These are phyloP conservation scores for Coffea eugenioides DNA, from an alignment of 257 asterid species.

Conservation along the genomic window DNA sequence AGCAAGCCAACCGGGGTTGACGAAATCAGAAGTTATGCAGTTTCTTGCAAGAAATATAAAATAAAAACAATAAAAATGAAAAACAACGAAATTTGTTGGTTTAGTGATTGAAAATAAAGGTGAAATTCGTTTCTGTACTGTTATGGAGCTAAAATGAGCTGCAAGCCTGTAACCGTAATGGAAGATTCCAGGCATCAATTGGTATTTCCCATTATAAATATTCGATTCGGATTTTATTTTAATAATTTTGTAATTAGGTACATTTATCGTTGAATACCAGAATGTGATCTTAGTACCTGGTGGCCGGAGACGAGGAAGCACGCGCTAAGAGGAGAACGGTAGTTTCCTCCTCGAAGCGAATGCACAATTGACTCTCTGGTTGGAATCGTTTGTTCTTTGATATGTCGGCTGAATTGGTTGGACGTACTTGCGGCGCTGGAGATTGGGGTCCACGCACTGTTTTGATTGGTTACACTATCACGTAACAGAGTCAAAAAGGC, in stretches of 20 bases:
- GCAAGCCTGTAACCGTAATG: not conserved
- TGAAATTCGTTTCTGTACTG: not conserved
- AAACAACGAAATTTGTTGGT: not conserved
- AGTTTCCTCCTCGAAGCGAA: not conserved
- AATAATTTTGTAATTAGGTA: no score
- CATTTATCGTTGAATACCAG: no score
- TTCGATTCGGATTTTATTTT: no score
- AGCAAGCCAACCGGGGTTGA: constrained; percentile 9
- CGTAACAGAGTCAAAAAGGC: no score
- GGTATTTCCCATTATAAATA: not conserved
- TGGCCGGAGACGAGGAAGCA: not conserved
- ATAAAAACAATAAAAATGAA: not conserved
- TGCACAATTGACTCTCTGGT: no score
- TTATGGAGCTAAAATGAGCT: constrained; percentile 15
- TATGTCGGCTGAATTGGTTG: no score
- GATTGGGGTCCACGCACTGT: not conserved
- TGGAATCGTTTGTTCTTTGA: no score
- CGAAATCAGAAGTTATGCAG: constrained; percentile 14
- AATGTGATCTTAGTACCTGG: no score
- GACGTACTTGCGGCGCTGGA: not conserved
- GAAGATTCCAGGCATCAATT: constrained; percentile 22
- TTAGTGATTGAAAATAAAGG: not conserved
- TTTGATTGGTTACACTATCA: not conserved
- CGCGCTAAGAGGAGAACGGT: not conserved
- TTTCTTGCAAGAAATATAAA: constrained; percentile 2